phyloP scores from a whole-genome alignment of 1,284 basidiomycete genomes.

The Polyporus tsugae region DNA sequence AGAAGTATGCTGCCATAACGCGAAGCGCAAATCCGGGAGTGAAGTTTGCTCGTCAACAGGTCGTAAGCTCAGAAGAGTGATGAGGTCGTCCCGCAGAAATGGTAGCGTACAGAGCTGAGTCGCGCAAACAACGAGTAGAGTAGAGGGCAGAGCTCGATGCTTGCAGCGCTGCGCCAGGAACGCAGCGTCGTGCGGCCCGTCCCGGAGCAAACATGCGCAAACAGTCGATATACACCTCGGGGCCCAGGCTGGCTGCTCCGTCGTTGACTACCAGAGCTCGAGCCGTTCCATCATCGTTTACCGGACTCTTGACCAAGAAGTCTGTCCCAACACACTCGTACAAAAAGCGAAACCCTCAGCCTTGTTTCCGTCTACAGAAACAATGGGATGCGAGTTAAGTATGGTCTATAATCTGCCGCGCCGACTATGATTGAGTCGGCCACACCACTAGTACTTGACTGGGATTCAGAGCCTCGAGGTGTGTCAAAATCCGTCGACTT shows the following conservation, averaged over 20 bases:
- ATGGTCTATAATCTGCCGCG: too few relatives aligned
- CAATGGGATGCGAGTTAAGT: too few relatives aligned
- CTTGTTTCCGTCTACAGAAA: too few relatives aligned
- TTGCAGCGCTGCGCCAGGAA: not conserved
- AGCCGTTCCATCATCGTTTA: too few relatives aligned
- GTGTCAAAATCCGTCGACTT: not conserved
- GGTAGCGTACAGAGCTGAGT: not conserved
- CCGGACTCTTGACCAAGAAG: too few relatives aligned
- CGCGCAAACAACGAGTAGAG: not conserved
- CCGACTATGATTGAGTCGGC: too few relatives aligned
- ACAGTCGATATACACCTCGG: not conserved
- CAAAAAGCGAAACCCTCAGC: too few relatives aligned
- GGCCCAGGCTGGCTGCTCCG: not conserved
- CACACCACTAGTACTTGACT: too few relatives aligned
- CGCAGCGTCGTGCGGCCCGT: not conserved
- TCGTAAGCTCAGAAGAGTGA: not conserved
- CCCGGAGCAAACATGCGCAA: not conserved
- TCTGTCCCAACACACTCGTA: too few relatives aligned
- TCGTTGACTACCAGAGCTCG: too few relatives aligned
- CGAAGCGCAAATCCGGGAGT: not conserved
- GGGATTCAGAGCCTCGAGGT: not conserved
- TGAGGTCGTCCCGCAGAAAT: not conserved
- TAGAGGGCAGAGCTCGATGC: not conserved
- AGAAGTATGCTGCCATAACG: constrained; percentile 90
- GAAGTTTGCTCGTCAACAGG: not conserved